phyloP scores from a whole-genome alignment of 2,329 filamentous ascomycete genomes.

The Talaromyces sp. region DNA sequence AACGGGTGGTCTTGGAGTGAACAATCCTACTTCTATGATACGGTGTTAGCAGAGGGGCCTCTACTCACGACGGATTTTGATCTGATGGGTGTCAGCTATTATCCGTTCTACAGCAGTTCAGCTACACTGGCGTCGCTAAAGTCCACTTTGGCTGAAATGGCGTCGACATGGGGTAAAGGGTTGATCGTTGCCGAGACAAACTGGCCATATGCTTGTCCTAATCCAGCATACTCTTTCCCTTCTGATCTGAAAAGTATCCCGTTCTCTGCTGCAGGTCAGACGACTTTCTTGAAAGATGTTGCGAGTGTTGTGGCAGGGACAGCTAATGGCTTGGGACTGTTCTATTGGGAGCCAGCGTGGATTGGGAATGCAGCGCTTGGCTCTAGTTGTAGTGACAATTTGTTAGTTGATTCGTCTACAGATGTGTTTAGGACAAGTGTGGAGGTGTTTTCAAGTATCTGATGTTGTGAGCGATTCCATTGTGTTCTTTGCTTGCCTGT shows the following conservation, averaged over 20 bases:
- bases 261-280: slow-evolving; percentile 62
- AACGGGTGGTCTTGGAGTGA: slow-evolving; percentile 70
- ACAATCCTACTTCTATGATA: slow-evolving; percentile 64
- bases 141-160: slow-evolving; percentile 57
- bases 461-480: background rate
- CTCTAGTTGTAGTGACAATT: slow-evolving; percentile 62
- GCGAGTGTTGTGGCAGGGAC: slow-evolving; percentile 55
- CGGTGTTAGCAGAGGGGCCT: slow-evolving; percentile 52
- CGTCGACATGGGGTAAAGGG: slow-evolving; percentile 60
- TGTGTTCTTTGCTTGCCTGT: background rate
- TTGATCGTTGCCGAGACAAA: slow-evolving; percentile 68
- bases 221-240: slow-evolving; percentile 58
- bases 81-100: slow-evolving; percentile 69
- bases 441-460: slow-evolving; percentile 45
- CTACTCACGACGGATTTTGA: slow-evolving; percentile 60
- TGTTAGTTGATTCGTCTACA: slow-evolving; percentile 55
- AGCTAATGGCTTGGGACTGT: slow-evolving; percentile 57
- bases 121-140: slow-evolving; percentile 60
- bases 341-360: slow-evolving; percentile 75
- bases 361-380: slow-evolving; percentile 63
- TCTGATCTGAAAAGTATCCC: slow-evolving; percentile 59
- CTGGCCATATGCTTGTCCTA: slow-evolving; percentile 65
- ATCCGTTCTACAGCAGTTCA: slow-evolving; percentile 64
- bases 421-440: slow-evolving; percentile 58
- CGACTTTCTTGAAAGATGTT: slow-evolving; percentile 58